Conservation (phyloP, 495 filamentous ascomycete species). For the Tuber magnatum region DNA sequence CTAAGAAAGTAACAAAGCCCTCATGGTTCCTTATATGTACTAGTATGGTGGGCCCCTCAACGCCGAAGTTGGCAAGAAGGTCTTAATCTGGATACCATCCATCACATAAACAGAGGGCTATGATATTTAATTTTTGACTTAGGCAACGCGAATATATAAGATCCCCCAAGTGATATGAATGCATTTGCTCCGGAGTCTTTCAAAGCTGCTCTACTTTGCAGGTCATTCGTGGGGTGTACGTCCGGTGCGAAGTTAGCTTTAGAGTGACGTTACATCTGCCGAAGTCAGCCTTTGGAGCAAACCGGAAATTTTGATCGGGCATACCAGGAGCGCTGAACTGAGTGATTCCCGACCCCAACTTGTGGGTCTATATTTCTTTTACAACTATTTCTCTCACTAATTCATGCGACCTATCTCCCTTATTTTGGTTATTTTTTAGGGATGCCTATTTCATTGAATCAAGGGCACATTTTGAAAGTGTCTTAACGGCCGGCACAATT, state of each 20-base stretch:
- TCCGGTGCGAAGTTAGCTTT: neutral
- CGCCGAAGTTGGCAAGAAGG: neutral
- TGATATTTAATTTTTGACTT: neutral
- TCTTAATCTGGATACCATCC: neutral
- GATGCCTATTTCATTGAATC: neutral
- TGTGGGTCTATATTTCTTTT: constrained; percentile 1
- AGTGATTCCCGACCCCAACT: neutral
- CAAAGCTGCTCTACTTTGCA: neutral
- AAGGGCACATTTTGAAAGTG: neutral
- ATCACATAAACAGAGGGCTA: neutral
- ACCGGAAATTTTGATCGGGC: neutral
- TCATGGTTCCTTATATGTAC: neutral
- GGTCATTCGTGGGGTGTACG: neutral
- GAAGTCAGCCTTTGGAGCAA: neutral
- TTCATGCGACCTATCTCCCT: neutral
- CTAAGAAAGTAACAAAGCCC: neutral
- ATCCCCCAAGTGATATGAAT: neutral
- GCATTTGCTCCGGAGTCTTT: neutral
- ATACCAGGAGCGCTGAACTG: neutral
- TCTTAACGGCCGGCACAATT: neutral
- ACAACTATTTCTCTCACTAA: neutral
- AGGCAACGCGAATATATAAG: neutral
- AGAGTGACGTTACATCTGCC: neutral
- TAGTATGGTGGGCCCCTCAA: neutral
- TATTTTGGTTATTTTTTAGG: neutral